Base-by-base conservation (phyloP, 768 basidiomycete genomes). In the Exsudoporus frostii region DNA sequence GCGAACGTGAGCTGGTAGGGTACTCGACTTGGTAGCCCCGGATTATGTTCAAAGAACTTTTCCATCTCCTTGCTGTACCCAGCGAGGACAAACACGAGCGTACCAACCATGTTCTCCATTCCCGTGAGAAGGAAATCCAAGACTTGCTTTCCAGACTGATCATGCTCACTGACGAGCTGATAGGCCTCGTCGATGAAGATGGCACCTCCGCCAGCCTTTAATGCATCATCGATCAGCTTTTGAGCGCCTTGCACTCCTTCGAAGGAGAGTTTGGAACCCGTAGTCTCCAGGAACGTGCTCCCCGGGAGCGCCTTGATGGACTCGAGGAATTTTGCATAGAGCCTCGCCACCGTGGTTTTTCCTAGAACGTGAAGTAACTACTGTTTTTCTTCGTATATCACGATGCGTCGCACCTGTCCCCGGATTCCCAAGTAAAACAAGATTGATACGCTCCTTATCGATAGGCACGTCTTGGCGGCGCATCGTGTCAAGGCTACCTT, bases 151-250 rank as follows among this genome's bases (percentile, higher is more conserved):
- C 86, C 87, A 37, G 73, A 71, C 19, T 65, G 64, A 51, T 78
- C 82, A 57, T 80, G 68, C 29, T 74, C 70, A 41, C 69, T 73
- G 1, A 80, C 77, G 10, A 89, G 76, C 48, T 87, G 88, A 55
- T 89, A 89, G 1, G 87, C 85, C 59, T 89, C 88, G 60, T 89
- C 87, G 37, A 88, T 71, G 65, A 89, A 89, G 44, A 89, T 76
- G 11, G 78, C 73, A 0, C 86, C 87, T 34, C 86, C 87, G 0
- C 85, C 87, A 0, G 67, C 76, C 4, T 75, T 75, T 15, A 81
- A 39, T 1, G 82, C 71, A 0, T 70, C 66, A 22, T 84, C 79
- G 14, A 88, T 59, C n/a, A 76, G 60, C 49, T 79, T 80, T 64
- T 84, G 77, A 1, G 74, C 72, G 2, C 75, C 81, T 24, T 64